These are phyloP conservation scores for Pyrenopolyporus hunteri DNA, from an alignment of 495 filamentous ascomycete genomes.

Conservation along the genomic window DNA sequence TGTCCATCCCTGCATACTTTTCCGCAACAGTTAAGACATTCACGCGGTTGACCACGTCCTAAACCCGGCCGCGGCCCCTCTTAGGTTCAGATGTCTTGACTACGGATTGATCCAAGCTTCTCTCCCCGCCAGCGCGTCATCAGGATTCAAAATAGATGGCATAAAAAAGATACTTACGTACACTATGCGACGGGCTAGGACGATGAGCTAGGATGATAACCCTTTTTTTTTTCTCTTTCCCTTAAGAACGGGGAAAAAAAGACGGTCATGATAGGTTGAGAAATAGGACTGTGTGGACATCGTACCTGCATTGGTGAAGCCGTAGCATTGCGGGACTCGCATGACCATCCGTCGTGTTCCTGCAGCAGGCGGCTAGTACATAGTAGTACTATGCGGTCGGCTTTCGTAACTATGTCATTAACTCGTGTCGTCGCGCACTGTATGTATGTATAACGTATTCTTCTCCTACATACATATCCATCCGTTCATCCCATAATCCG, in stretches of 20 bases:
- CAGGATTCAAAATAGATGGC: slow-evolving; percentile 9
- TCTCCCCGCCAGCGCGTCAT: slow-evolving; percentile 26
- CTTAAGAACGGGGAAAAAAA: neutral
- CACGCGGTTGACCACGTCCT: slow-evolving; percentile 33
- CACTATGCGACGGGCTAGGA: too few species aligned
- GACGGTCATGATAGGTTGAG: neutral
- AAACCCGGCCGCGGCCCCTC: slow-evolving; percentile 9
- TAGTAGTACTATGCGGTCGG: slow-evolving; percentile 4
- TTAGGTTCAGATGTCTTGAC: slow-evolving; percentile 17
- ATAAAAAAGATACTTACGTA: neutral
- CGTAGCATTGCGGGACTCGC: slow-evolving; percentile 31
- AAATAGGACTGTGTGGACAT: slow-evolving; percentile 20
- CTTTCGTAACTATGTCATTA: slow-evolving; percentile 21
- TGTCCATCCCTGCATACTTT: slow-evolving; percentile 33
- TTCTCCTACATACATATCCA: too few species aligned
- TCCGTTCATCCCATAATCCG: neutral
- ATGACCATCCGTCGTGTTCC: slow-evolving; percentile 35
- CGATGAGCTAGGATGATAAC: neutral
- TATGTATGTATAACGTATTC: slow-evolving; percentile 8
- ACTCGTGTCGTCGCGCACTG: slow-evolving; percentile 24
- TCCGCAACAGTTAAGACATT: slow-evolving; percentile 31
- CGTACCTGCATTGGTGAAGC: slow-evolving; percentile 35
- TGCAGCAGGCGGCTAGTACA: slow-evolving; percentile 24
- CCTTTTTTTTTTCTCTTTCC: slow-evolving; percentile 4
- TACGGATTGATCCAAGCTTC: slow-evolving; percentile 25